Percentiles rank a stretch among this genome's conserved stretches.
These are phyloP conservation scores for Cucurbita pepo DNA, from an alignment of 306 rosid genomes.

Conservation along the genomic window DNA sequence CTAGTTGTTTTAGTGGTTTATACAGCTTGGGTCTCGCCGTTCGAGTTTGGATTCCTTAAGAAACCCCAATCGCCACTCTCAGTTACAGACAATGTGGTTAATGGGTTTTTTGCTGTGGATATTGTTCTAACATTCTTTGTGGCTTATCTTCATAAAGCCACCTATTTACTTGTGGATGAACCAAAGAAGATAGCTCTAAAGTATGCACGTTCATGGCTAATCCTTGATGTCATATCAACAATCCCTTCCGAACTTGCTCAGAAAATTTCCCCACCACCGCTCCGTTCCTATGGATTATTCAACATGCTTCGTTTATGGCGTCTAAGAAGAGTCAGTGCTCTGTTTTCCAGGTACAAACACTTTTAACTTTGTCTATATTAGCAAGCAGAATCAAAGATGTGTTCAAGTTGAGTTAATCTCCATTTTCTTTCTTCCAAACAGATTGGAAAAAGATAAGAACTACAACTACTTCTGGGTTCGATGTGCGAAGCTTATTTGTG, in stretches of 20 bases:
- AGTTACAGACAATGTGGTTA: constrained; percentile 54
- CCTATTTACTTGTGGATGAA: constrained; percentile 55
- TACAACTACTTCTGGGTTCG: constrained; percentile 86
- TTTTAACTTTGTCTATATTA: too few relatives aligned
- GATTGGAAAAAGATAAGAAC: constrained; percentile 84
- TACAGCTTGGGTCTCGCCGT: constrained; percentile 95
- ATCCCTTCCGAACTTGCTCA: constrained; percentile 64
- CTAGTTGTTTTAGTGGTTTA: constrained; percentile 59
- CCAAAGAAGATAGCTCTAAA: constrained; percentile 51
- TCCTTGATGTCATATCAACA: constrained; percentile 61
- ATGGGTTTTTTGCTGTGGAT: constrained; percentile 63
- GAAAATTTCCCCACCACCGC: constrained; percentile 31
- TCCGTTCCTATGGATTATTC: constrained; percentile 55
- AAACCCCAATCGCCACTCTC: constrained; percentile 54
- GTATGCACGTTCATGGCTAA: constrained; percentile 53
- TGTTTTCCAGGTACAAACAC: constrained; percentile 49
- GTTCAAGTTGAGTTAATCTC: background rate
- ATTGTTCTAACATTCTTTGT: constrained; percentile 77
- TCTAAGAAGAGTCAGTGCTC: constrained; percentile 76
- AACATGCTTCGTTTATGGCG: constrained; percentile 98
- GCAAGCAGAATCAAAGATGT: background rate
- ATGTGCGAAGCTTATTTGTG: constrained; percentile 73
- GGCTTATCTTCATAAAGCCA: constrained; percentile 58
- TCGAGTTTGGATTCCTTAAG: constrained; percentile 74
- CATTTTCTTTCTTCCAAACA: constrained; percentile 9